phyloP scores from a whole-genome alignment of 1,139 yeast species.

The Saccharomyces hybrid region DNA sequence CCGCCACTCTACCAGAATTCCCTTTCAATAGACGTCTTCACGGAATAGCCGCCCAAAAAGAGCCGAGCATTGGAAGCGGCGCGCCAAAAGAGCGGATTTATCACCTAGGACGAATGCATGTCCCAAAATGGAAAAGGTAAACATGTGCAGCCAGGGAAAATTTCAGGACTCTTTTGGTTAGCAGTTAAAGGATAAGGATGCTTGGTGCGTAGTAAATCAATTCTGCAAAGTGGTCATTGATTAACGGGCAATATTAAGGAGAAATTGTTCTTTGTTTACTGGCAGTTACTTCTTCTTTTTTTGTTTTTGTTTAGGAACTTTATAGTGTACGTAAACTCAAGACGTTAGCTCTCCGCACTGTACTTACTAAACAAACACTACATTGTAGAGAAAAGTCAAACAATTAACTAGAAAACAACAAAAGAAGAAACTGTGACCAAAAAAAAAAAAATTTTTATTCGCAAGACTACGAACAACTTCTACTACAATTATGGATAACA shows the following conservation, averaged over 20 bases:
- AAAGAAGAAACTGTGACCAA: background rate
- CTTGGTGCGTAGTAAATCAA: background rate
- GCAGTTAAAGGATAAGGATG: background rate
- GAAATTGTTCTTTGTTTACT: background rate
- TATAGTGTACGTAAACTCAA: background rate
- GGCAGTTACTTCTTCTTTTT: background rate
- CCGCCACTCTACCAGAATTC: background rate
- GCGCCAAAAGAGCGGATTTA: background rate
- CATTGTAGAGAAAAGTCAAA: background rate
- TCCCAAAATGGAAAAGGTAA: conserved; percentile 7
- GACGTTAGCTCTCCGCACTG: background rate
- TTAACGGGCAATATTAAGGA: background rate
- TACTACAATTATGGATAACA: conserved; percentile 8
- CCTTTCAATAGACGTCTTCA: background rate
- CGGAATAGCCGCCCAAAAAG: background rate
- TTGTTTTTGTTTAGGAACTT: background rate
- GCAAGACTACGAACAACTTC: background rate
- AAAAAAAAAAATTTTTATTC: background rate
- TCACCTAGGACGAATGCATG: background rate
- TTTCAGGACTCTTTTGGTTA: background rate
- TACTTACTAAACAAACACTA: background rate
- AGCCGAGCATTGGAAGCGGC: background rate
- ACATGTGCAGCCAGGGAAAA: background rate
- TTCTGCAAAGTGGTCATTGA: background rate
- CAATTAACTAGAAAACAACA: background rate